Percentiles rank a stretch among this genome's conserved stretches.
Evolutionary conservation across 306 rosid species (phyloP).

Genomic region (Hippophae gyantsensis): DNA sequence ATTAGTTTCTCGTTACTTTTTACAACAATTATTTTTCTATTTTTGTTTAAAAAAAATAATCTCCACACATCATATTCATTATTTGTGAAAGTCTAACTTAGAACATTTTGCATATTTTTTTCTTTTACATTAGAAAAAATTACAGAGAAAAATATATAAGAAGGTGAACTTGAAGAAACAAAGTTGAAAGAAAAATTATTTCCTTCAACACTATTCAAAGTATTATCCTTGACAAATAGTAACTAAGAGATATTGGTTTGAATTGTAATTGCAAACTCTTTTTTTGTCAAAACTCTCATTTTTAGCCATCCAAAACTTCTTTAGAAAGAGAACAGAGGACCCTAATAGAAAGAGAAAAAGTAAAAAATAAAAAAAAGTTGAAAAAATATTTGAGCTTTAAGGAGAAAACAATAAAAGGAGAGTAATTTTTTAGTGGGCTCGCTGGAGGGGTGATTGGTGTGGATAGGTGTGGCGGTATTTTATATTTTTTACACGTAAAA

Average conservation of each 20-base stretch:
- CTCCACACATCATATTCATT: too few relatives aligned
- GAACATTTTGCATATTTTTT: conserved; percentile 54
- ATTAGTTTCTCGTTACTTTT: too few relatives aligned
- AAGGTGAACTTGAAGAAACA: conserved; percentile 1
- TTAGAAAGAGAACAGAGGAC: neutral
- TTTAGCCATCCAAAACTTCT: conserved; percentile 33
- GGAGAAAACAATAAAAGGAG: conserved; percentile 25
- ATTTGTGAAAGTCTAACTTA: neutral
- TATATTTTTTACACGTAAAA: too few relatives aligned
- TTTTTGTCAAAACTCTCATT: conserved; percentile 36
- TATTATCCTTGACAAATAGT: conserved; percentile 42
- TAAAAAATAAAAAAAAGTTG: neutral
- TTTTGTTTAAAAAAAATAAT: too few relatives aligned
- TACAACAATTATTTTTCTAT: too few relatives aligned
- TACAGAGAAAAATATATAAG: conserved; percentile 3
- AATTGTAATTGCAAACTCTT: conserved; percentile 27
- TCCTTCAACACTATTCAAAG: conserved; percentile 10
- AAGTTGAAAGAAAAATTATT: conserved; percentile 20
- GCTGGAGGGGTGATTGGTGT: too few relatives aligned
- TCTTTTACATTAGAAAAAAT: conserved; percentile 20
- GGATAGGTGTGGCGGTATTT: too few relatives aligned
- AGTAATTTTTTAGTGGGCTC: neutral
- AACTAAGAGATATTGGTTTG: conserved; percentile 69
- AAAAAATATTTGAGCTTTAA: neutral
- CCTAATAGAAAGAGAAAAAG: conserved; percentile 2